A percentile compares a stretch with the other conserved stretches of the same genome.
Conservation (phyloP, 2,329 filamentous ascomycete genomes). For the Cladophialophora yegresii region DNA sequence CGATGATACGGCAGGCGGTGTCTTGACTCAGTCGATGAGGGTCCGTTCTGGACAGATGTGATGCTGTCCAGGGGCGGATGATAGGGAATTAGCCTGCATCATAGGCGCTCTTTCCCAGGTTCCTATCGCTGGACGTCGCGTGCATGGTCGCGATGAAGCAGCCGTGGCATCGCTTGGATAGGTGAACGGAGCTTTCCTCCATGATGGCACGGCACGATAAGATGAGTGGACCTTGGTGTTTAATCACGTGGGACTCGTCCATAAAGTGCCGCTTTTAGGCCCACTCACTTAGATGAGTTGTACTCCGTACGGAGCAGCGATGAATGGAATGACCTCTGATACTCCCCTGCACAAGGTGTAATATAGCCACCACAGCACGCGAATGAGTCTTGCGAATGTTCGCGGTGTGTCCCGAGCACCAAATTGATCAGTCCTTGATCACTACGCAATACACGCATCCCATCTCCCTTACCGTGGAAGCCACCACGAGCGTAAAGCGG, state of each 20-base stretch:
- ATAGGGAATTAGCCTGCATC: conserved; percentile 20
- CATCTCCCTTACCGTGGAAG: too few relatives aligned
- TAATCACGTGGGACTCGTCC: too few relatives aligned
- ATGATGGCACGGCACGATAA: too few relatives aligned
- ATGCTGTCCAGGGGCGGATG: conserved; percentile 14
- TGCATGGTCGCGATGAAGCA: conserved; percentile 13
- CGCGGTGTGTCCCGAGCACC: too few relatives aligned
- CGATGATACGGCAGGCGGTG: neutral
- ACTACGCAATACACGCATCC: too few relatives aligned
- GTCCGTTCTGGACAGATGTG: conserved; percentile 13
- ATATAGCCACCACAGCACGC: too few relatives aligned
- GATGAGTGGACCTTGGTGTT: too few relatives aligned
- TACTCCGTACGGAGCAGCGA: too few relatives aligned
- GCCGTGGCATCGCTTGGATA: neutral
- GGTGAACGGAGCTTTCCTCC: neutral
- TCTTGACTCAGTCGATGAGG: neutral
- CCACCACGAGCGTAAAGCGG: neutral
- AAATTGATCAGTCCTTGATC: too few relatives aligned
- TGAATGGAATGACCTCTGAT: neutral
- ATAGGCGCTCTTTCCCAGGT: conserved; percentile 19
- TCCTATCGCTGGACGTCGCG: conserved; percentile 18
- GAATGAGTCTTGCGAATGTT: too few relatives aligned
- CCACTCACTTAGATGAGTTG: neutral
- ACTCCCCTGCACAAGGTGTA: too few relatives aligned
- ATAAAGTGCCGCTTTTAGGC: neutral